These are phyloP conservation scores for Bonia amplexicaulis DNA, from an alignment of 176 grass and related monocot genomes.

Conservation along the genomic window DNA sequence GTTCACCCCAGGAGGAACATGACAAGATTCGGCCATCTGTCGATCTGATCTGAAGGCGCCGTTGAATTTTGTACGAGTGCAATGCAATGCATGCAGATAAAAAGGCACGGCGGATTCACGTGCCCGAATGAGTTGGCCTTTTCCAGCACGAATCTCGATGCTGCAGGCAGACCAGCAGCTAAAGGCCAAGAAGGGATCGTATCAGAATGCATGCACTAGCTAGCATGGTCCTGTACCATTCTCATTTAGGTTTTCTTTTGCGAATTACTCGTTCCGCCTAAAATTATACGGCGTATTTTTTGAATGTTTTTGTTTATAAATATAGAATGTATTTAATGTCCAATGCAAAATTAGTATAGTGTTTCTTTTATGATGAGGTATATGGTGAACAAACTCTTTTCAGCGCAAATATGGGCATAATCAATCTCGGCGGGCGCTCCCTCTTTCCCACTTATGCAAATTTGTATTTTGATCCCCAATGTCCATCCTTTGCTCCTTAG, in stretches of 20 bases:
- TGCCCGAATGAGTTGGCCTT: not conserved
- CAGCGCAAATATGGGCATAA: too few species aligned
- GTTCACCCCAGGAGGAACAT: not conserved
- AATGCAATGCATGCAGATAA: not conserved
- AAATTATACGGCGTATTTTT: too few species aligned
- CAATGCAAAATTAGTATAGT: too few species aligned
- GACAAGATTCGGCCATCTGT: not conserved
- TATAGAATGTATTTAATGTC: too few species aligned
- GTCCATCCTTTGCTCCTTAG: too few species aligned
- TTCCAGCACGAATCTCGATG: not conserved
- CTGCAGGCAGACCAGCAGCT: not conserved
- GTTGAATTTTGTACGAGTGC: not conserved
- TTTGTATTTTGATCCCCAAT: too few species aligned
- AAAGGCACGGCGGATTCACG: not conserved
- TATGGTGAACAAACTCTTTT: too few species aligned
- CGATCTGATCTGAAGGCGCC: not conserved
- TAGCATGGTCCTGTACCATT: not conserved
- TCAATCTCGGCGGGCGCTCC: too few species aligned
- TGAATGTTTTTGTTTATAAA: too few species aligned
- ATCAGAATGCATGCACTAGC: not conserved
- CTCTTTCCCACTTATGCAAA: too few species aligned
- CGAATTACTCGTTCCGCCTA: too few species aligned
- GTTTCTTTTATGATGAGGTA: too few species aligned
- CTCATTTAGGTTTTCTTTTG: not conserved
- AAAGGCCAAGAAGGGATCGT: not conserved